Percentiles rank a stretch among this genome's conserved stretches.
Evolutionary conservation across 805 yeast genomes (phyloP).

Genomic region (Candida boidinii): DNA sequence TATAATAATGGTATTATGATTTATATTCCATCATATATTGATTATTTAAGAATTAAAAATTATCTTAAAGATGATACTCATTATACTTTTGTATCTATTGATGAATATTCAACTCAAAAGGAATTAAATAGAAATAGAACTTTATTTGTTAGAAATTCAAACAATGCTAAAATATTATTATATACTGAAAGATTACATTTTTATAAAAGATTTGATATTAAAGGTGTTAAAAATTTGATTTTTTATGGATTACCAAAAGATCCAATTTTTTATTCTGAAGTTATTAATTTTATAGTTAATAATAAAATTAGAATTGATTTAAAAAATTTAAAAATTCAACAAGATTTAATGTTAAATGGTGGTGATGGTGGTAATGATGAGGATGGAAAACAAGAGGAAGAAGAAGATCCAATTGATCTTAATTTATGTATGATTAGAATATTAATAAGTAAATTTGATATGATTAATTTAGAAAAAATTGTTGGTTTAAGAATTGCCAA

Average conservation of each 20-base stretch:
- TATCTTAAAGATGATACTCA: conserved; percentile 57
- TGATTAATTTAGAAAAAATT: conserved; percentile 66
- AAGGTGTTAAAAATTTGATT: conserved; percentile 75
- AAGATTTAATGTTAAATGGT: conserved; percentile 4
- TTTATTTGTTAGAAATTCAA: conserved; percentile 38
- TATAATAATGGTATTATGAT: conserved; percentile 70
- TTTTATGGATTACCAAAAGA: conserved; percentile 82
- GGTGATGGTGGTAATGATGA: conserved; percentile 14
- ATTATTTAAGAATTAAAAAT: conserved; percentile 71
- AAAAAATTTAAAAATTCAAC: conserved; percentile 12
- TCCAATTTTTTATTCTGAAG: conserved; percentile 75
- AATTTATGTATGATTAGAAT: conserved; percentile 40
- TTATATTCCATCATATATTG: conserved; percentile 80
- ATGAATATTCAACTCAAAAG: conserved; percentile 76
- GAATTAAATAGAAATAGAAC: conserved; percentile 65
- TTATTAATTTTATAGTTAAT: conserved; percentile 57
- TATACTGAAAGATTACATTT: conserved; percentile 94
- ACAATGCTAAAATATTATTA: conserved; percentile 46
- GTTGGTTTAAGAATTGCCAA: conserved; percentile 75
- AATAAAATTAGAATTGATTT: conserved; percentile 26
- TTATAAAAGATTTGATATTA: conserved; percentile 75
- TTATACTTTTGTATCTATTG: conserved; percentile 58
- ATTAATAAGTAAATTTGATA: conserved; percentile 74
- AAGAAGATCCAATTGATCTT: conserved; percentile 17
- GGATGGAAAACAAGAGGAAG: conserved; percentile 5